These are phyloP conservation scores for Salix arbutifolia DNA, from an alignment of 345 rosid genomes.

Conservation along the genomic window DNA sequence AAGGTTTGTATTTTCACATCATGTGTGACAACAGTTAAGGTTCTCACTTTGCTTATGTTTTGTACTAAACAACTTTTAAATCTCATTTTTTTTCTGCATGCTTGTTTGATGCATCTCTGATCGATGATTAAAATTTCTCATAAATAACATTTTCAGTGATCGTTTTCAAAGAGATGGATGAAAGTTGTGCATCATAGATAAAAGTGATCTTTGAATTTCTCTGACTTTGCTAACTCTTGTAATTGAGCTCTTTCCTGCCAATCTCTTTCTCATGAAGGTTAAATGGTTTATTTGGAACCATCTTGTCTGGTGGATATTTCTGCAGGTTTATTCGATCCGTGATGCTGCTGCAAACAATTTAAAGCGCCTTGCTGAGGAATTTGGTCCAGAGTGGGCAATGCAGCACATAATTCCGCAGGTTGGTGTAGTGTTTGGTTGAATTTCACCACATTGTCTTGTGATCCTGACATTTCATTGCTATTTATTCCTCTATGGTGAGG, in stretches of 20 bases:
- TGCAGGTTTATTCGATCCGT: conserved; percentile 83
- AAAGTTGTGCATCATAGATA: neutral
- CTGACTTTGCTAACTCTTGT: neutral
- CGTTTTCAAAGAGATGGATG: neutral
- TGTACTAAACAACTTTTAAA: neutral
- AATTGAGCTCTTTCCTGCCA: neutral
- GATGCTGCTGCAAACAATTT: conserved; percentile 95
- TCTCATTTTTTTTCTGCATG: neutral
- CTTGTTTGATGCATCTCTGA: neutral
- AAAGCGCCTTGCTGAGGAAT: conserved; percentile 94
- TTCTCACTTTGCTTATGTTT: neutral
- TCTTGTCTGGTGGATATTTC: neutral
- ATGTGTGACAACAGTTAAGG: neutral
- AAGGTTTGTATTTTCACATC: conserved; percentile 48
- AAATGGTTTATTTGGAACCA: neutral
- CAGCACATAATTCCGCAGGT: conserved; percentile 96
- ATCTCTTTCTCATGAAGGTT: neutral
- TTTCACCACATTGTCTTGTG: neutral
- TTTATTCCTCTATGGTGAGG: neutral
- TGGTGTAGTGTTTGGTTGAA: neutral
- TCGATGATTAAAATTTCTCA: neutral
- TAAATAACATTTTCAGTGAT: neutral
- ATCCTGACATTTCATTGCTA: neutral
- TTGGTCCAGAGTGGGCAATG: conserved; percentile 99
- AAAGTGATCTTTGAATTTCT: neutral